Evolutionary conservation across 2,329 filamentous ascomycete species (phyloP), one percentile per base, ranked within the genome.

Genomic region (Neonectria hederae): DNA sequence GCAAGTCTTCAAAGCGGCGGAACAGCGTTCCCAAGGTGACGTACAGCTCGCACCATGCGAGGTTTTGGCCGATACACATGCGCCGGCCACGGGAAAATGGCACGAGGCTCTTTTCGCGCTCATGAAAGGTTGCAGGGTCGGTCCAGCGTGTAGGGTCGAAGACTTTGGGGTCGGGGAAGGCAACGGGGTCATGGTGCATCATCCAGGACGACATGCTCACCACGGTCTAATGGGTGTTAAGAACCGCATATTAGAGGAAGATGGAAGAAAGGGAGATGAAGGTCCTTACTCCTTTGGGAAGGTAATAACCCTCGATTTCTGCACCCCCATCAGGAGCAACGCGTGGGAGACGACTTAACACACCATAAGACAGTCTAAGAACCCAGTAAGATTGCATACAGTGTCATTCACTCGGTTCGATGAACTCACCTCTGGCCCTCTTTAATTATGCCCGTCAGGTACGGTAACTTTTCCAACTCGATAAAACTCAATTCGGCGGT

Each of bases 141-240:
- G 53, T 65, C 62, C 58, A 65, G 4, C 62, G 58, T 11, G 62
- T 58, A 4, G 62, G 62, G 32, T 62, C 58, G 14, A 65, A 65
- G 3, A 35, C 21, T 26, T 62, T 58, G 3, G 62, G 58, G 32
- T 48, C n/a, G 9, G 58, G 62, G 22, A 64, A 64, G 9, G 52
- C 57, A 5, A 38, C 35, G 1, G 57, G 24, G 19, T 56, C 38
- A 8, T 53, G 62, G n/a, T 64, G 57, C 62, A 64, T 64, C 62
- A 64, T 64, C 57, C 52, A 64, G n/a, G 62, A 60, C 19, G 57
- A 61, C 62, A 56, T 64, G 52, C 62, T 64, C 28, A 59, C 54
- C 4, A 61, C 40, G 6, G 62, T 48, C 62, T 64, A 0, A 3
- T 3, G 1, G 0, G 4, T 24, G 0, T 55, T 51, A 21, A 63